Base-by-base conservation (phyloP, 108 stramenopile genomes). In the Skeletonema menzelii region DNA sequence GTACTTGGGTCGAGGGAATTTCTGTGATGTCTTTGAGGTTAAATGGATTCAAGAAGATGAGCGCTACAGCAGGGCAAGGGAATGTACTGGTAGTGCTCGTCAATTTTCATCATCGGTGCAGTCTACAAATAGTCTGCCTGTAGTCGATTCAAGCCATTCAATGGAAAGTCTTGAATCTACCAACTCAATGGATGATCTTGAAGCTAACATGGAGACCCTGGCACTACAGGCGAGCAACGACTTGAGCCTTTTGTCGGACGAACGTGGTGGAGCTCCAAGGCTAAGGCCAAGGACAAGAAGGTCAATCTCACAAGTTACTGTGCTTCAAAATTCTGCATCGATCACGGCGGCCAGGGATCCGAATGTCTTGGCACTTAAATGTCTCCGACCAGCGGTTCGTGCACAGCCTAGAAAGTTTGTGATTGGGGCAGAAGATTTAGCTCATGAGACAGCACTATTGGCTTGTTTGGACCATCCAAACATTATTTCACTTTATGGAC, bases 11-110 rank as follows among this genome's bases (percentile, higher is more conserved):
- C 53, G 75, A 37, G 75, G 75, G 5, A 76, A 76, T 44, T 76
- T 76, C 30, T 76, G 75, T 56, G 75, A 76, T 58, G 75, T 76
- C 7, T 76, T 76, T 61, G 75, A 76, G 38, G 75, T 76, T 19
- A 67, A 47, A 27, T 76, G 75, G 75, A 47, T 56, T 0, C 22
- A 63, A 31, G 55, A 53, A 34, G 61, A 46, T 40, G 38, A 44
- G 4, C 12, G 27, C 31, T 44, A 53, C 7, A 26, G 40, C 1
- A 5, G 40, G 26, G 19, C 32, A 27, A 65, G 10, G 49, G 1
- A 53, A 47, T 47, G 20, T 53, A 53, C 49, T 22, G 49, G 49
- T 10, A 53, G 49, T 53, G 49, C 49, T 24, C 49, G 49, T 53
- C 20, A 10, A 20, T 53, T 53, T 53, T 53, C 49, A 6, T 22